A percentile compares a stretch with the other conserved stretches of the same genome.
Conservation (phyloP, 495 filamentous ascomycete species). For the Penicillium lividum region DNA sequence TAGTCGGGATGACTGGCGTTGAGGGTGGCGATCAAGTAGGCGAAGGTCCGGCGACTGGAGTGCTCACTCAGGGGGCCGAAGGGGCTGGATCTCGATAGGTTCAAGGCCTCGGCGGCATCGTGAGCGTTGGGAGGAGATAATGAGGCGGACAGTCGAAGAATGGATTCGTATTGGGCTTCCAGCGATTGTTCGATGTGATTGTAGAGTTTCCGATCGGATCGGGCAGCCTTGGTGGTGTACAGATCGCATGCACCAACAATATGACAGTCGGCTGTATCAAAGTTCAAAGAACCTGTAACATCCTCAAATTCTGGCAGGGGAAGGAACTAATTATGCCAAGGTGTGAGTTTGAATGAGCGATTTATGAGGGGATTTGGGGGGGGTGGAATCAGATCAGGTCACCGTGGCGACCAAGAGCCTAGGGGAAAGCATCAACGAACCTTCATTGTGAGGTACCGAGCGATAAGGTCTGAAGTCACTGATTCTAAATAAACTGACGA, state of each 20-base stretch:
- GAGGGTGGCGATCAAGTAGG: slow-evolving; percentile 95
- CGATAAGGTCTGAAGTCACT: background rate
- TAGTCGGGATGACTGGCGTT: slow-evolving; percentile 98
- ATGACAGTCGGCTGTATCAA: slow-evolving; percentile 87
- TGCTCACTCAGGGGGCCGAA: slow-evolving; percentile 87
- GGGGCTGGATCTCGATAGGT: slow-evolving; percentile 79
- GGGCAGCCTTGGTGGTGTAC: slow-evolving; percentile 94
- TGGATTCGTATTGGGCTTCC: slow-evolving; percentile 83
- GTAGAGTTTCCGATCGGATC: slow-evolving; percentile 94
- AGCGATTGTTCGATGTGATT: slow-evolving; percentile 88
- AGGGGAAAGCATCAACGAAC: slow-evolving; percentile 7
- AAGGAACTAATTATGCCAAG: slow-evolving; percentile 64
- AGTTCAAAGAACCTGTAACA: slow-evolving; percentile 87
- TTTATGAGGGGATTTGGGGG: background rate
- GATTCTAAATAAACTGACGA: background rate
- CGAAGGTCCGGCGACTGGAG: slow-evolving; percentile 86
- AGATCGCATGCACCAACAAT: slow-evolving; percentile 91
- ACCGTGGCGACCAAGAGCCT: background rate
- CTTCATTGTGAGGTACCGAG: slow-evolving; percentile 4
- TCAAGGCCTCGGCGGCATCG: slow-evolving; percentile 57
- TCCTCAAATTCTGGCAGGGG: slow-evolving; percentile 86
- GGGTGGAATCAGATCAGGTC: background rate
- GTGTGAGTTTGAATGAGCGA: background rate
- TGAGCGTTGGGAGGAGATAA: slow-evolving; percentile 72
- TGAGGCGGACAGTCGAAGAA: slow-evolving; percentile 76